Evolutionary conservation across 306 rosid species (phyloP).

Genomic region (Vigna angularis): DNA sequence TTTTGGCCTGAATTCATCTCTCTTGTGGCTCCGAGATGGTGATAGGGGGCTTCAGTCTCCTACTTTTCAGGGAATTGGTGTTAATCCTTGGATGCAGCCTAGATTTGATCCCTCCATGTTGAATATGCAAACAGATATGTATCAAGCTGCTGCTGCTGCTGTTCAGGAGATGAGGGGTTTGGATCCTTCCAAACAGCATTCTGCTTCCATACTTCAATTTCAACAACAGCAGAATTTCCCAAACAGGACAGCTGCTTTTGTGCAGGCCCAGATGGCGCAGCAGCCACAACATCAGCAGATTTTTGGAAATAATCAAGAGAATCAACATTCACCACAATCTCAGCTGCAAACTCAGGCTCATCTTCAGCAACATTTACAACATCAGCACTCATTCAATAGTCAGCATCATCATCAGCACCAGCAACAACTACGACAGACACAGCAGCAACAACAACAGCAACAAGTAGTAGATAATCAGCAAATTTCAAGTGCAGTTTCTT

Average conservation of each 20-base stretch:
- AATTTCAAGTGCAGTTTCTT: conserved; percentile 60
- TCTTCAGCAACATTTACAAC: conserved; percentile 73
- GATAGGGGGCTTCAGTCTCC: conserved; percentile 86
- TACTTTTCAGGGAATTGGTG: conserved; percentile 83
- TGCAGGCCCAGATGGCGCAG: conserved; percentile 86
- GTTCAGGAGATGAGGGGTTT: conserved; percentile 86
- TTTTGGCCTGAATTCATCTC: conserved; percentile 73
- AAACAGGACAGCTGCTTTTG: conserved; percentile 66
- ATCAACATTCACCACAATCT: conserved; percentile 61
- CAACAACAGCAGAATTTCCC: conserved; percentile 79
- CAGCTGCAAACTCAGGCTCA: conserved; percentile 61
- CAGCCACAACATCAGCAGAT: conserved; percentile 74
- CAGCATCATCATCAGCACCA: conserved; percentile 54
- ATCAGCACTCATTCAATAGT: conserved; percentile 62
- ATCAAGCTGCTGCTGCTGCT: conserved; percentile 92
- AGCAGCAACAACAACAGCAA: conserved; percentile 51
- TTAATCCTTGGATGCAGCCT: conserved; percentile 91
- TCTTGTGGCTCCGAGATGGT: conserved; percentile 80
- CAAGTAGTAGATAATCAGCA: conserved; percentile 76
- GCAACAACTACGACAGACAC: conserved; percentile 60
- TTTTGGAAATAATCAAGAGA: conserved; percentile 69
- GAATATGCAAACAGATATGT: conserved; percentile 82
- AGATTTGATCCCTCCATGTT: conserved; percentile 82
- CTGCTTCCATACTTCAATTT: conserved; percentile 76
- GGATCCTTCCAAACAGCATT: conserved; percentile 73